phyloP scores from a whole-genome alignment of 768 basidiomycete genomes.

The Tricholoma bakamatsutake region DNA sequence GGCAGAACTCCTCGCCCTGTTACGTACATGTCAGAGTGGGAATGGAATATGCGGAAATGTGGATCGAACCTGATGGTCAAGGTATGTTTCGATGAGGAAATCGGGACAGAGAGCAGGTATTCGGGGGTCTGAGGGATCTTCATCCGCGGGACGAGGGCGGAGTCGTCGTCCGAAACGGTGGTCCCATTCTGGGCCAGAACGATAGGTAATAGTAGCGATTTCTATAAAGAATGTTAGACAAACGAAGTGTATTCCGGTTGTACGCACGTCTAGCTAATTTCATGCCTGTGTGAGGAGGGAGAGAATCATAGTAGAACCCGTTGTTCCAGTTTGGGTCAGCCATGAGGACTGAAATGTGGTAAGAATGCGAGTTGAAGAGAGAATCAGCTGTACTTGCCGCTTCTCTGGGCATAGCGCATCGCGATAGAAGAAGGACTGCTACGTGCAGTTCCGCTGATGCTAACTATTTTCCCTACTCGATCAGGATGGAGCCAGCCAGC shows the following conservation, averaged over 20 bases:
- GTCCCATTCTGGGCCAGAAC: conserved; percentile 99
- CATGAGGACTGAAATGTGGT: conserved; percentile 76
- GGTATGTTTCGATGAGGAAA: conserved; percentile 97
- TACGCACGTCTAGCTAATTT: conserved; percentile 88
- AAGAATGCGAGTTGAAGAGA: background rate
- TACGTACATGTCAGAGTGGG: conserved; percentile 30
- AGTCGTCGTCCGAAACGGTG: conserved; percentile 88
- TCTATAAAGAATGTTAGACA: conserved; percentile 41
- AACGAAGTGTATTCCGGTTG: background rate
- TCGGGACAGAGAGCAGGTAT: conserved; percentile 88
- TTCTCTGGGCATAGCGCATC: conserved; percentile 93
- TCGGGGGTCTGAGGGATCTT: conserved; percentile 27
- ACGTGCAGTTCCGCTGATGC: conserved; percentile 91
- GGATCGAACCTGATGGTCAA: conserved; percentile 86
- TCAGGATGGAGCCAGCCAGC: conserved; percentile 91
- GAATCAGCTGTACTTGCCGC: conserved; percentile 45
- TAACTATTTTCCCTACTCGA: conserved; percentile 84
- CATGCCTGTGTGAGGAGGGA: conserved; percentile 98
- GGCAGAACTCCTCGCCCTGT: conserved; percentile 93
- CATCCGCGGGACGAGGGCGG: conserved; percentile 34
- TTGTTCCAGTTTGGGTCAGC: conserved; percentile 99
- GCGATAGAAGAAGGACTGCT: conserved; percentile 91
- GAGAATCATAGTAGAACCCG: conserved; percentile 91
- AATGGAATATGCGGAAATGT: conserved; percentile 27
- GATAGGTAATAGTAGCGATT: conserved; percentile 98